Conservation (phyloP, 371 early-diverging fungal genomes). For the Coemansia sp. region DNA sequence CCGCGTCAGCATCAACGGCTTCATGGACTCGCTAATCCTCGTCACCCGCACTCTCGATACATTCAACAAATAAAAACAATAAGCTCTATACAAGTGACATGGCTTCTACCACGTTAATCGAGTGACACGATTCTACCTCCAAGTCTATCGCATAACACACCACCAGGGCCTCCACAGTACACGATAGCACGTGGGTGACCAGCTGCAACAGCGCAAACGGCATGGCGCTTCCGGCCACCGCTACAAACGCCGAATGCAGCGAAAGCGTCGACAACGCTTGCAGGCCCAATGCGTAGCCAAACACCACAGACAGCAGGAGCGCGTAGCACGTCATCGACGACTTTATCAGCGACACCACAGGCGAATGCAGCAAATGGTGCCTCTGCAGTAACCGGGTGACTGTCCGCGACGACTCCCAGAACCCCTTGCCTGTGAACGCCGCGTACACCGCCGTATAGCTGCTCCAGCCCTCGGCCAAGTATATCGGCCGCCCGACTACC, state of each 20-base stretch:
- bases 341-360: conserved; percentile 42
- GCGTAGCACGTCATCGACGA: conserved; percentile 46
- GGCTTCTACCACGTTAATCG: conserved; percentile 42
- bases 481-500: conserved; percentile 26
- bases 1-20: conserved; percentile 41
- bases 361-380: conserved; percentile 42
- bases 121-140: conserved; percentile 47
- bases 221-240: conserved; percentile 34
- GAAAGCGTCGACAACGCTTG: conserved; percentile 20
- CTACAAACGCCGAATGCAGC: conserved; percentile 29
- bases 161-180: conserved; percentile 46
- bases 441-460: conserved; percentile 48
- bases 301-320: conserved; percentile 35
- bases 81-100: conserved; percentile 37
- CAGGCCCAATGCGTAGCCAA: conserved; percentile 40
- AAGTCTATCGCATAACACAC: conserved; percentile 51
- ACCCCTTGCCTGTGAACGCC: conserved; percentile 43
- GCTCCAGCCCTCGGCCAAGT: conserved; percentile 33
- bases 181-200: conserved; percentile 39
- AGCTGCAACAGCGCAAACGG: conserved; percentile 40
- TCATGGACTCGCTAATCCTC: conserved; percentile 47
- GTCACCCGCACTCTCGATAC: conserved; percentile 33
- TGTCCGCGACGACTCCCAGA: conserved; percentile 30
- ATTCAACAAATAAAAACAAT: background rate
- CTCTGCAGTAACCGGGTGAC: conserved; percentile 29